Base-by-base conservation (phyloP, 2,329 filamentous ascomycete genomes). In the Alternaria triticina region DNA sequence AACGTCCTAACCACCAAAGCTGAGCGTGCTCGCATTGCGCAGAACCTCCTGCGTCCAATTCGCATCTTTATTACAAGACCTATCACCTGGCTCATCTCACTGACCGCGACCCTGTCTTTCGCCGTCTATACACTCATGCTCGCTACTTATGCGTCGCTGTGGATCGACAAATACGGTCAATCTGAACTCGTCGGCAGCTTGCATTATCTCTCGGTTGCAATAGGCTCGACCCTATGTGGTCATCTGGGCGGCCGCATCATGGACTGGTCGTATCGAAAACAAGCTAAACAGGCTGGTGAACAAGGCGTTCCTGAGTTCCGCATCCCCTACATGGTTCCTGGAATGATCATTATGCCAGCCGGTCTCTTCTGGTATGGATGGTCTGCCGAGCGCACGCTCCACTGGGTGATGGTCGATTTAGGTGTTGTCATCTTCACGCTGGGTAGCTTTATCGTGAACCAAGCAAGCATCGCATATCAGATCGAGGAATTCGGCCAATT, bases 361-460 rank as follows among this genome's bases (percentile, higher is more conserved):
- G 81, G 7, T 54, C 81, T 25, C 2, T 50, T 81, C 61, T 70
- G 80, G 61, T 88, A 87, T 63, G 85, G 86, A 0, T 88, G 85
- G 84, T 83, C 84, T 0, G 83, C 83, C 0, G 73, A 88, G 45
- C 81, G 82, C 27, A 65, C 79, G 10, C 78, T 86, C 2, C 84
- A 85, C 56, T 88, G 85, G 84, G 82, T 87, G 25, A 82, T 83
- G 9, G 83, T 84, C 6, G 81, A 86, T 66, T 62, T 87, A 4
- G 86, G 85, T 15, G 84, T 83, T 0, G 72, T 74, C 3, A 64
- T 86, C 0, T 81, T 86, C 11, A 20, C 25, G 11, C 13, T 30
- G 9, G 47, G 47, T 12, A 50, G 13, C 9, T 20, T 50, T 10
- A 20, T 50, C 5, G 15, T 30, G 10, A 20, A 13, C 11, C 47